Base-by-base conservation (phyloP, 1,284 basidiomycete genomes). In the Tilletia horrida region DNA sequence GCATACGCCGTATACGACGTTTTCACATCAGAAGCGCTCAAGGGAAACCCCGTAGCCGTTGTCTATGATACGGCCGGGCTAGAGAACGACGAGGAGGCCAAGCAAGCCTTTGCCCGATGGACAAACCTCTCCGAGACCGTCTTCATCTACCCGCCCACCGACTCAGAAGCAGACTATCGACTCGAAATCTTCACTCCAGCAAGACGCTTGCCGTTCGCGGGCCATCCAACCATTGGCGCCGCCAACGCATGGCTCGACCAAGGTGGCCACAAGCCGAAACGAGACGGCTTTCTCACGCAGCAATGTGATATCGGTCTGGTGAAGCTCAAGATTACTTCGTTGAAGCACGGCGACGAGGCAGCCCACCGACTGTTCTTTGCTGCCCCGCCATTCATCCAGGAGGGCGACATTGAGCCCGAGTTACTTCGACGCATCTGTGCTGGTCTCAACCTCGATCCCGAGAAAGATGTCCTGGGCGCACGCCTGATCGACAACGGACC, bases 61-160 rank as follows among this genome's bases (percentile, higher is more conserved):
- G 73, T 78, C 40, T 45, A 66, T 6, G 48, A 67, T 18, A 64
- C 67, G 3, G 50, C 40, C 7, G 61, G 64, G 0, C 70, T 74
- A 0, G 35, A 64, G 1, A 66, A 72, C 31, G 68, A 71, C 14
- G 64, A 72, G 62, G 77, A 77, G 74, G 66, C 67, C 29, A 31
- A 40, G 14, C 27, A 31, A 16, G 35, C 67, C 4, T 76, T 79
- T 27, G 77, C 77, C 2, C 61, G 57, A 9, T 79, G 77, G 77
- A 78, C 77, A 11, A 78, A 79, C 44, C 67, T 79, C 4, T 74
- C 73, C 29, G 77, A 79, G 52, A 78, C 77, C 9, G 75, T 76
- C 29, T 79, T 78, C 52, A 45, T 79, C 2, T 68, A 77, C 1
- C 71, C 70, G 1, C 69, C 73, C 2, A 66, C 74, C 0, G 3